A percentile compares a stretch with the other conserved stretches of the same genome.
These are phyloP conservation scores for Claviceps pazoutovae DNA, from an alignment of 2,329 filamentous ascomycete genomes.

Conservation along the genomic window DNA sequence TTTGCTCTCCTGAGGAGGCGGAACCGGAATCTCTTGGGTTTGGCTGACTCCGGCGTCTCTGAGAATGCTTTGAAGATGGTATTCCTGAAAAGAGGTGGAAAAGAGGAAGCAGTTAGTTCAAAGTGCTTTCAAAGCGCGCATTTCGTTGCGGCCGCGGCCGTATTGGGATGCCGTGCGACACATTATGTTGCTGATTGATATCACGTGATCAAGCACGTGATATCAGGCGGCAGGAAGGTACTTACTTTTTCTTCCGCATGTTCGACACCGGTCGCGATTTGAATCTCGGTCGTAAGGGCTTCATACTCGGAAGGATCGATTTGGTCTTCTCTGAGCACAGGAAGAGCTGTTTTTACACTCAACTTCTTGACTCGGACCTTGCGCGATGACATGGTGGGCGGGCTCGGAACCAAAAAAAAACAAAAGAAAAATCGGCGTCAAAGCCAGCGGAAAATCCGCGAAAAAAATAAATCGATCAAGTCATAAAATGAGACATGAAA, in stretches of 20 bases:
- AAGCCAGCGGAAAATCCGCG: constrained; percentile 42
- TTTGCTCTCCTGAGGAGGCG: constrained; percentile 47
- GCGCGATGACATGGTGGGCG: constrained; percentile 44
- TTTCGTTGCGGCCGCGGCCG: background rate
- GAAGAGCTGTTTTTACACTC: constrained; percentile 76
- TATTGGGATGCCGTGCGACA: background rate
- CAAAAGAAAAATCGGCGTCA: constrained; percentile 20
- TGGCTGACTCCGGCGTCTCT: constrained; percentile 40
- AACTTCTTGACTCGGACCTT: constrained; percentile 81
- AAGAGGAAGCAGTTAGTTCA: background rate
- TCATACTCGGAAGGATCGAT: constrained; percentile 81
- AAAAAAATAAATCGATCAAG: constrained; percentile 52
- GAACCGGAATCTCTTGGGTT: constrained; percentile 51
- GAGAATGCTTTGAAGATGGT: constrained; percentile 77
- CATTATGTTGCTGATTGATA: constrained; percentile 6
- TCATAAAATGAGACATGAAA: constrained; percentile 45
- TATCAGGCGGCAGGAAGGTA: constrained; percentile 26
- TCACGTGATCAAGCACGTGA: constrained; percentile 39
- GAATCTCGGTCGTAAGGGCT: constrained; percentile 63
- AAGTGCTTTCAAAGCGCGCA: background rate
- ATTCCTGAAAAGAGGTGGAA: constrained; percentile 51
- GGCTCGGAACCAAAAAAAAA: constrained; percentile 10
- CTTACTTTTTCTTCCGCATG: constrained; percentile 94
- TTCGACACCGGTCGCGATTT: constrained; percentile 94
- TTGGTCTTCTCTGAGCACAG: constrained; percentile 78